Evolutionary conservation across 768 basidiomycete species (phyloP), one percentile per base, ranked within the genome.

Genomic region (Lactifluus rugatus): DNA sequence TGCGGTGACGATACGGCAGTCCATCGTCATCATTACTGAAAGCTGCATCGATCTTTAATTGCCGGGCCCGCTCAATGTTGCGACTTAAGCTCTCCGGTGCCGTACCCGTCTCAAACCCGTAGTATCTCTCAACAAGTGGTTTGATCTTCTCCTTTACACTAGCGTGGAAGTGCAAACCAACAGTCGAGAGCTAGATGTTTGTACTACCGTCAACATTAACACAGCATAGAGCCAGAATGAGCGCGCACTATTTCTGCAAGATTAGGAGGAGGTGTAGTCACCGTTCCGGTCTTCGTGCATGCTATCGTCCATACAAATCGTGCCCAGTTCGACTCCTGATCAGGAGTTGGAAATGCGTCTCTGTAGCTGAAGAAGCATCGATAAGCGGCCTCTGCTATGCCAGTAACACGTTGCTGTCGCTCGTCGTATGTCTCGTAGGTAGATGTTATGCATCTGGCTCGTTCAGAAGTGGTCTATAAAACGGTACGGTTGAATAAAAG

Each of bases 121-220:
- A 60, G 39, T 47, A 28, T 17, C 59, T 56, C 45, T 50, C 59
- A 17, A 60, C 59, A 7, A 60, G 59, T 2, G 54, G 59, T 17
- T 16, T 39, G n/a, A 60, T 13, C 45, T 23, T 56, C 28, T 46
- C 47, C 54, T 60, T 60, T 17, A 60, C 37, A 28, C 34, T 14
- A 13, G 44, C 26, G 14, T 31, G 54, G 54, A 60, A 56, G 28
- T 28, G 49, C 5, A 49, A 34, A 0, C 59, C 54, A 39, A 51
- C 21, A 8, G 11, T 31, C 5, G 31, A 23, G 14, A 60, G 58
- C 58, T 60, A 36, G 16, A 4, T 28, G 17, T 28, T 11, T 14
- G 21, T 17, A 14, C 32, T 21, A 31, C 26, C 6, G 39, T 39
- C n/a, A 46, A 31, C 7, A 3, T 11, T 23, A 44, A 45, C 4